A percentile compares a stretch with the other conserved stretches of the same genome.
Evolutionary conservation across 805 yeast genomes (phyloP).

Genomic region (Saccharomycopsis schoenii): DNA sequence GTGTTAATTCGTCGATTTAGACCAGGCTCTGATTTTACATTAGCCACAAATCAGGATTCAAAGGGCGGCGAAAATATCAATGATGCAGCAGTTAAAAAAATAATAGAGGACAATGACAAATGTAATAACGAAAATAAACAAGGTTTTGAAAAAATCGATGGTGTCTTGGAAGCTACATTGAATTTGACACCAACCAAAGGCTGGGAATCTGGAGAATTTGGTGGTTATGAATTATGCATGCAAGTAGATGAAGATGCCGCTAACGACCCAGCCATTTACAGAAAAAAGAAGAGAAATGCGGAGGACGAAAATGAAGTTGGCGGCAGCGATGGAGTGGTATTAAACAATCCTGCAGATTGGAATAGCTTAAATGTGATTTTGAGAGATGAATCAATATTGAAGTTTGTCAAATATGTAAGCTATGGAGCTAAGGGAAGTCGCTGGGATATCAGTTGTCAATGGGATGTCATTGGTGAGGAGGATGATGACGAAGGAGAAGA

Average conservation of each 20-base stretch:
- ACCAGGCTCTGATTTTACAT: slow-evolving; percentile 88
- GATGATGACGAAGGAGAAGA: slow-evolving; percentile 8
- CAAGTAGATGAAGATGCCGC: slow-evolving; percentile 37
- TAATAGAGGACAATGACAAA: slow-evolving; percentile 6
- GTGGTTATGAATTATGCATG: slow-evolving; percentile 94
- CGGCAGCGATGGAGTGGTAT: slow-evolving; percentile 46
- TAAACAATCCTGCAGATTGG: slow-evolving; percentile 76
- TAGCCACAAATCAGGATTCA: slow-evolving; percentile 61
- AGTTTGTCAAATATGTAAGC: slow-evolving; percentile 88
- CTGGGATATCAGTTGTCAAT: slow-evolving; percentile 80
- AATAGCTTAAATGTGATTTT: slow-evolving; percentile 68
- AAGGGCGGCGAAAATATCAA: not conserved
- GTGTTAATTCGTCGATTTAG: slow-evolving; percentile 76
- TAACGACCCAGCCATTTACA: slow-evolving; percentile 70
- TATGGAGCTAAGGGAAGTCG: slow-evolving; percentile 80
- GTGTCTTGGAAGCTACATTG: slow-evolving; percentile 68
- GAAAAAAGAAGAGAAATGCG: slow-evolving; percentile 20
- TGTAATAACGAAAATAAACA: not conserved
- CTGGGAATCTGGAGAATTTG: slow-evolving; percentile 84
- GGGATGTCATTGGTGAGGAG: slow-evolving; percentile 43
- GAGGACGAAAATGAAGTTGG: slow-evolving; percentile 42
- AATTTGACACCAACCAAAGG: slow-evolving; percentile 72
- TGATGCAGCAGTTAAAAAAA: slow-evolving; percentile 2
- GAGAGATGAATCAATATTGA: slow-evolving; percentile 78
- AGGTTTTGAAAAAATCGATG: slow-evolving; percentile 27